Evolutionary conservation across 108 stramenopile species (phyloP).

Genomic region (Discostella stelligeroides): DNA sequence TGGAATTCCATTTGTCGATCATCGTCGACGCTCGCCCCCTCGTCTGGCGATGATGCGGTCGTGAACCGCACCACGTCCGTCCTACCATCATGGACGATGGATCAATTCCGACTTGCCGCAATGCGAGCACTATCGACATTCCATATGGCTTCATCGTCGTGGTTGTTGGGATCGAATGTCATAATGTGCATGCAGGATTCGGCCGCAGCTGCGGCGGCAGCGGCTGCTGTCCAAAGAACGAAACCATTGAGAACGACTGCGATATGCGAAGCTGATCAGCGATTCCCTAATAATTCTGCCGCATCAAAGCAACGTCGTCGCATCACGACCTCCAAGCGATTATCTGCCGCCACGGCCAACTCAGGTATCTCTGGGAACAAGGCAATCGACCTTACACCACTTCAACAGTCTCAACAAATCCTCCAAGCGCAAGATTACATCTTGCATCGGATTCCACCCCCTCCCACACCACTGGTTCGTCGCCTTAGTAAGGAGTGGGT

Average conservation of each 20-base stretch:
- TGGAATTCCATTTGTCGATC: neutral
- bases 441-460: neutral
- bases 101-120: slow-evolving; percentile 12
- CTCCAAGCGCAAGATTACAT: slow-evolving; percentile 10
- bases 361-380: too few relatives aligned
- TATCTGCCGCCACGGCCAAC: too few relatives aligned
- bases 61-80: too few relatives aligned
- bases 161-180: slow-evolving; percentile 34
- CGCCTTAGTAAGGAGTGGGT: slow-evolving; percentile 41
- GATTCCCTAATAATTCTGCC: too few relatives aligned
- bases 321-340: too few relatives aligned
- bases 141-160: slow-evolving; percentile 16
- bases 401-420: slow-evolving; percentile 12
- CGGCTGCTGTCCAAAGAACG: too few relatives aligned
- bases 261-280: slow-evolving; percentile 18
- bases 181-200: slow-evolving; percentile 18
- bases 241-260: slow-evolving; percentile 13
- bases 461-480: slow-evolving; percentile 20
- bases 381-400: neutral
- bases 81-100: slow-evolving; percentile 31
- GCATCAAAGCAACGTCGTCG: too few relatives aligned
- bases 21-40: neutral
- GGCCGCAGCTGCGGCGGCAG: too few relatives aligned
- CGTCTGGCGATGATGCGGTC: too few relatives aligned
- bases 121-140: slow-evolving; percentile 11